A percentile compares a stretch with the other conserved stretches of the same genome.
Evolutionary conservation across 2,329 filamentous ascomycete species (phyloP).

Genomic region (Botrytis fabae): DNA sequence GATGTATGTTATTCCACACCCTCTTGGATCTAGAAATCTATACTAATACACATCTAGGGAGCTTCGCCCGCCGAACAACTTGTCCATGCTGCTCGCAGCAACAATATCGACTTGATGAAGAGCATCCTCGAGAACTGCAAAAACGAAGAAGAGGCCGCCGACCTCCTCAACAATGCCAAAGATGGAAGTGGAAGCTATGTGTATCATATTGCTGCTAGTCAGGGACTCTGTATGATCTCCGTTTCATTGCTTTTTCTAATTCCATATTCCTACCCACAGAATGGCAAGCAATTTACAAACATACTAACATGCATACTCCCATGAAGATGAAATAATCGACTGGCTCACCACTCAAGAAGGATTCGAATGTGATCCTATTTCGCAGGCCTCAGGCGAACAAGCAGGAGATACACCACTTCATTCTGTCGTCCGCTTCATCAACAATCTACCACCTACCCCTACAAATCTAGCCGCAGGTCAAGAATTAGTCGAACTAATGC

Average conservation of each 20-base stretch:
- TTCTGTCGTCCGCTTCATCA: conserved; percentile 74
- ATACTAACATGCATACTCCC: too few relatives aligned
- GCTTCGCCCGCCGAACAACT: too few relatives aligned
- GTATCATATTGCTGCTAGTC: conserved; percentile 83
- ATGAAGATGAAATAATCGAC: too few relatives aligned
- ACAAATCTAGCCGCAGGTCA: conserved; percentile 58
- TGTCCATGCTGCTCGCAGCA: too few relatives aligned
- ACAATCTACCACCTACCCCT: conserved; percentile 49
- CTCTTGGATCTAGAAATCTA: too few relatives aligned
- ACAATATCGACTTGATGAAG: too few relatives aligned
- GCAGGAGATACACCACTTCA: conserved; percentile 74
- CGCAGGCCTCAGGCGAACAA: not conserved
- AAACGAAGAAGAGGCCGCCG: conserved; percentile 59
- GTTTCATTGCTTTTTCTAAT: too few relatives aligned
- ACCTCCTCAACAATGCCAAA: conserved; percentile 80
- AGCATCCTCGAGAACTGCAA: too few relatives aligned
- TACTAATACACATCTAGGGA: too few relatives aligned
- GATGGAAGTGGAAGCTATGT: conserved; percentile 86
- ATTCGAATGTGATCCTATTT: conserved; percentile 39
- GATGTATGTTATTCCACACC: too few relatives aligned
- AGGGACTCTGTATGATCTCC: conserved; percentile 44
- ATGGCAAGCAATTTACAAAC: too few relatives aligned
- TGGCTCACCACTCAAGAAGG: conserved; percentile 45
- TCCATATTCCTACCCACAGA: too few relatives aligned
- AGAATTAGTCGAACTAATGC: conserved; percentile 73